These are phyloP conservation scores for Schwanniomyces yamadae DNA, from an alignment of 805 yeast genomes.

Conservation along the genomic window DNA sequence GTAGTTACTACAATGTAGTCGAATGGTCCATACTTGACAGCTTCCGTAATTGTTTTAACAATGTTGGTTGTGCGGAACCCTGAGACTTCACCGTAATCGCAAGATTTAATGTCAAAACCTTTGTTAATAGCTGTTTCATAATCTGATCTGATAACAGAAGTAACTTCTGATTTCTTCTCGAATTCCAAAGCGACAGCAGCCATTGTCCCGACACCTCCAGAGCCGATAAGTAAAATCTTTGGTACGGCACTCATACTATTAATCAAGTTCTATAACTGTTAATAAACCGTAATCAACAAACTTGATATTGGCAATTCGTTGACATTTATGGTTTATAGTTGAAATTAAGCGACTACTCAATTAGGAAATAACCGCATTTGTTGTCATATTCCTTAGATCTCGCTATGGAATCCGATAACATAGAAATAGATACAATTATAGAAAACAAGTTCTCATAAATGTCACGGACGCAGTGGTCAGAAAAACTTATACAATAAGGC, in stretches of 20 bases:
- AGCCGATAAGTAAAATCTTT: slow-evolving; percentile 60
- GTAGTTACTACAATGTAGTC: slow-evolving; percentile 35
- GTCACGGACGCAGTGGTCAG: too few relatives aligned
- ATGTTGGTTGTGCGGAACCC: slow-evolving; percentile 25
- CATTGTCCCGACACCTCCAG: slow-evolving; percentile 80
- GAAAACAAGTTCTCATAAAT: too few relatives aligned
- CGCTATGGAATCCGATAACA: too few relatives aligned
- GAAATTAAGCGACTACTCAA: too few relatives aligned
- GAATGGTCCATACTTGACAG: slow-evolving; percentile 25
- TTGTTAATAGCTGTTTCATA: slow-evolving; percentile 18
- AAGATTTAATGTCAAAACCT: slow-evolving; percentile 24
- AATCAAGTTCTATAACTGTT: too few relatives aligned
- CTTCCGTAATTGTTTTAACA: slow-evolving; percentile 27
- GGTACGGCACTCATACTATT: slow-evolving; percentile 5
- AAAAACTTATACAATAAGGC: too few relatives aligned
- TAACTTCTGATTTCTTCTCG: slow-evolving; percentile 37
- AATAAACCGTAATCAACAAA: too few relatives aligned
- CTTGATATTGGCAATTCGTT: too few relatives aligned
- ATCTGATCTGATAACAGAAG: slow-evolving; percentile 29
- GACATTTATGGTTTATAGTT: too few relatives aligned
- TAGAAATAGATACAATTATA: too few relatives aligned
- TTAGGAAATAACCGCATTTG: slow-evolving; percentile 1
- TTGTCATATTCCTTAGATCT: too few relatives aligned
- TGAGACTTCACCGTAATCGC: slow-evolving; percentile 22
- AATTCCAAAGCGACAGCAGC: slow-evolving; percentile 58